Percentiles rank a stretch among this genome's conserved stretches.
These are phyloP conservation scores for Blastocystis sp. DNA, from an alignment of 352 stramenopile genomes.

Conservation along the genomic window DNA sequence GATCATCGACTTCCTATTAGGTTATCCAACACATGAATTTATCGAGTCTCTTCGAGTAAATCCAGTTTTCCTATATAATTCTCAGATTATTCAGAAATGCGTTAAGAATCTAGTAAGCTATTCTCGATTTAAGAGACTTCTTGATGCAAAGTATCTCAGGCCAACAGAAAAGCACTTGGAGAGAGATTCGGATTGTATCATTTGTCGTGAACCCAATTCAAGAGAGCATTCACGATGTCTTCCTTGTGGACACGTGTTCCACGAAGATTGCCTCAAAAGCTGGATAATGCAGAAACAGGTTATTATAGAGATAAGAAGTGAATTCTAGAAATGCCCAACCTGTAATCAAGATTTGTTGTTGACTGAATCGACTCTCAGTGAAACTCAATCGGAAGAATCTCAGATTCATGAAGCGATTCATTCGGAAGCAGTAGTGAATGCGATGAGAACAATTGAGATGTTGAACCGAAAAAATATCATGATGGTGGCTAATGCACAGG, in stretches of 20 bases:
- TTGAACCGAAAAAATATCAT: not conserved
- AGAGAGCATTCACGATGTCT: not conserved
- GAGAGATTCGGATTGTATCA: not conserved
- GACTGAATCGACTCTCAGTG: not conserved
- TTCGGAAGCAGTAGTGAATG: not conserved
- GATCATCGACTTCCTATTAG: not conserved
- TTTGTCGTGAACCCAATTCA: not conserved
- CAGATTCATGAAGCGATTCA: too few species aligned
- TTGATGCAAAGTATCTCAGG: not conserved
- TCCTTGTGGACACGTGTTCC: not conserved
- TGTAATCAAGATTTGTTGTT: not conserved
- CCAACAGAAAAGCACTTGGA: not conserved
- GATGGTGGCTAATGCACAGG: not conserved
- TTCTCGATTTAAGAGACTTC: not conserved
- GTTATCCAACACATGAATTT: constrained; percentile 2
- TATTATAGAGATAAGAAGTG: not conserved
- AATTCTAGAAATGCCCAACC: not conserved
- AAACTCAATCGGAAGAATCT: too few species aligned
- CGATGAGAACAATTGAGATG: not conserved
- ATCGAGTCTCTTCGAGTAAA: not conserved
- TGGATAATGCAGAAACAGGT: not conserved
- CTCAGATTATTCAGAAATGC: not conserved
- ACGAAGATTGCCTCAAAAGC: not conserved
- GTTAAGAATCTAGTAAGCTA: not conserved
- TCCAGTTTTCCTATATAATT: not conserved